Evolutionary conservation across 2,329 filamentous ascomycete genomes (phyloP).

Genomic region (Ramularia collo-cygni): DNA sequence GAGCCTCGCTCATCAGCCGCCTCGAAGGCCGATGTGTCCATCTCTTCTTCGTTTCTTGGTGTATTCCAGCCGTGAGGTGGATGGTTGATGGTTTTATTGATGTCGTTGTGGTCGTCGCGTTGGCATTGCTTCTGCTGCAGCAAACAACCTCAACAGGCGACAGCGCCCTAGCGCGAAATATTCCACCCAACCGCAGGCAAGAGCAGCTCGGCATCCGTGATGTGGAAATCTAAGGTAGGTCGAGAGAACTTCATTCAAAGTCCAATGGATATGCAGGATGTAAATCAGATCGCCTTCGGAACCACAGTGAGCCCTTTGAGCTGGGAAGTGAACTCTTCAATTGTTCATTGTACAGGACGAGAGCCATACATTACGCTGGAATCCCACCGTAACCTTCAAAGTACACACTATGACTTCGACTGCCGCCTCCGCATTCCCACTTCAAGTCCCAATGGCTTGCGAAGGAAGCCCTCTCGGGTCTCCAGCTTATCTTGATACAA

Average conservation of each 20-base stretch:
- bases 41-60: neutral
- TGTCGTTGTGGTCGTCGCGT: too few relatives aligned
- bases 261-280: too few relatives aligned
- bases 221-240: too few relatives aligned
- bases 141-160: too few relatives aligned
- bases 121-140: too few relatives aligned
- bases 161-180: too few relatives aligned
- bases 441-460: constrained; percentile 27
- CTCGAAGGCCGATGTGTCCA: constrained; percentile 11
- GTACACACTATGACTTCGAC: neutral
- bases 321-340: neutral
- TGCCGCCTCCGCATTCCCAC: constrained; percentile 16
- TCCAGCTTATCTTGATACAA: constrained; percentile 29
- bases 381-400: neutral
- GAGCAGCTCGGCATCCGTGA: too few relatives aligned
- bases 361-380: neutral
- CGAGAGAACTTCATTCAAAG: too few relatives aligned
- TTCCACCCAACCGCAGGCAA: too few relatives aligned
- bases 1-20: neutral
- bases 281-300: neutral
- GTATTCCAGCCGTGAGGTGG: too few relatives aligned
- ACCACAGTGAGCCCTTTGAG: neutral
- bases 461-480: constrained; percentile 31
- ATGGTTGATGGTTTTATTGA: too few relatives aligned
- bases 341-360: neutral